Evolutionary conservation across 2,329 filamentous ascomycete species (phyloP).

Genomic region (Plectosphaerella cucumerina): DNA sequence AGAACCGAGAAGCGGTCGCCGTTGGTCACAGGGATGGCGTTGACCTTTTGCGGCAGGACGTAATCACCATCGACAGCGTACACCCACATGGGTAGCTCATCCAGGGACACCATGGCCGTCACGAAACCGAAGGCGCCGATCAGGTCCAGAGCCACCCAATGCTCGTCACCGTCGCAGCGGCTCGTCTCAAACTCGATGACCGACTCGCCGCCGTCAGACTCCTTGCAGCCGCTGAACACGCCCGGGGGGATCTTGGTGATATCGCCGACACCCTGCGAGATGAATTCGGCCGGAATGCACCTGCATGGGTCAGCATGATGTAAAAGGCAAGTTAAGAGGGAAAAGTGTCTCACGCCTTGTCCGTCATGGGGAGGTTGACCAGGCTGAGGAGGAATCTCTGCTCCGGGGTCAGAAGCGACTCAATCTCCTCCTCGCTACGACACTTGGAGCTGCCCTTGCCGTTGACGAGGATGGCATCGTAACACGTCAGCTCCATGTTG

Average conservation of each 20-base stretch:
- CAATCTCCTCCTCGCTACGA: constrained; percentile 37
- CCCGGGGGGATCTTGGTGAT: constrained; percentile 33
- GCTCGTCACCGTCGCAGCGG: constrained; percentile 25
- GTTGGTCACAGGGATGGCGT: constrained; percentile 32
- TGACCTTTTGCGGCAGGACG: constrained; percentile 40
- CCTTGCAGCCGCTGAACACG: constrained; percentile 41
- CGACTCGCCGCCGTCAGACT: constrained; percentile 38
- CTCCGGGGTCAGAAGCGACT: constrained; percentile 25
- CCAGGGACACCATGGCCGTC: constrained; percentile 42
- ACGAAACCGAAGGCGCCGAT: constrained; percentile 46
- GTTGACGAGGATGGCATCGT: constrained; percentile 58
- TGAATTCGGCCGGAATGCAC: constrained; percentile 35
- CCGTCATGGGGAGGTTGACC: constrained; percentile 28
- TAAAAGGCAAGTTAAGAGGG: neutral
- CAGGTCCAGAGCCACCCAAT: constrained; percentile 47
- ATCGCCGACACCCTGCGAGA: constrained; percentile 27
- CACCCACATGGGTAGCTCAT: constrained; percentile 48
- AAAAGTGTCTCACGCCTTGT: constrained; percentile 30
- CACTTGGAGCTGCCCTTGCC: constrained; percentile 56
- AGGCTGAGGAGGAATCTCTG: constrained; percentile 24
- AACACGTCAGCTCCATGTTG: constrained; percentile 48
- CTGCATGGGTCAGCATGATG: constrained; percentile 7
- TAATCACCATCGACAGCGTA: constrained; percentile 52
- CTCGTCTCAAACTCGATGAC: constrained; percentile 27
- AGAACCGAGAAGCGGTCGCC: constrained; percentile 51